Conservation (phyloP, 768 basidiomycete species). For the Kwoniella dendrophila region DNA sequence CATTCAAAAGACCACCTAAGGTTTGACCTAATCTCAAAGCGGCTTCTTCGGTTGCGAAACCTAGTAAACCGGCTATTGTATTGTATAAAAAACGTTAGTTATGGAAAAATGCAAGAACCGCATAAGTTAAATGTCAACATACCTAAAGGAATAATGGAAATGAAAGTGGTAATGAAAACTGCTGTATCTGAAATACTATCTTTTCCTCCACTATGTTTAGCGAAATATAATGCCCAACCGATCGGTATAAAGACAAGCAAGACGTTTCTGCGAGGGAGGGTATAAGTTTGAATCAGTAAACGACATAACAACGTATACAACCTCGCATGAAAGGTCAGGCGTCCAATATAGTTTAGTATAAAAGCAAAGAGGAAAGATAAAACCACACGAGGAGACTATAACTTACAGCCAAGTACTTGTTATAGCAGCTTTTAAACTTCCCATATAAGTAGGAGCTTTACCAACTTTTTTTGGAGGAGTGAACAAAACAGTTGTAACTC, state of each 20-base stretch:
- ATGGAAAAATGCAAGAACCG: not conserved
- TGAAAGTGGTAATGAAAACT: slow-evolving; percentile 61
- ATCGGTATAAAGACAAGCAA: slow-evolving; percentile 62
- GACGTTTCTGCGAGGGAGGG: slow-evolving; percentile 58
- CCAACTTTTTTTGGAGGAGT: slow-evolving; percentile 50
- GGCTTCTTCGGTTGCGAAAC: slow-evolving; percentile 64
- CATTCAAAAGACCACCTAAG: slow-evolving; percentile 63
- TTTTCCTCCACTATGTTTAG: slow-evolving; percentile 55
- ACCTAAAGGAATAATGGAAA: slow-evolving; percentile 62
- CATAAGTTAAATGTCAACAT: slow-evolving; percentile 9
- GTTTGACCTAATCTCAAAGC: slow-evolving; percentile 60
- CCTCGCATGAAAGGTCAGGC: not conserved
- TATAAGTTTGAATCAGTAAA: slow-evolving; percentile 31
- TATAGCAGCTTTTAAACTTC: slow-evolving; percentile 43
- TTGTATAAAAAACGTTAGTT: not conserved
- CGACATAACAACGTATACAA: not conserved
- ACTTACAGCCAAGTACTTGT: slow-evolving; percentile 49
- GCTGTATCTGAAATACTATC: slow-evolving; percentile 57
- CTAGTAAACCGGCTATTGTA: slow-evolving; percentile 59
- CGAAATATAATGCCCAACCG: slow-evolving; percentile 60
- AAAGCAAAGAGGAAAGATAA: no score
- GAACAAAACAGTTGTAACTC: slow-evolving; percentile 53
- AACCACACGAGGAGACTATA: no score
- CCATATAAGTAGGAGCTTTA: slow-evolving; percentile 40
- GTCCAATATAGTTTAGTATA: not conserved